phyloP scores from a whole-genome alignment of 225 moss, liverwort and hornwort species.

The Physcomitrium patens region DNA sequence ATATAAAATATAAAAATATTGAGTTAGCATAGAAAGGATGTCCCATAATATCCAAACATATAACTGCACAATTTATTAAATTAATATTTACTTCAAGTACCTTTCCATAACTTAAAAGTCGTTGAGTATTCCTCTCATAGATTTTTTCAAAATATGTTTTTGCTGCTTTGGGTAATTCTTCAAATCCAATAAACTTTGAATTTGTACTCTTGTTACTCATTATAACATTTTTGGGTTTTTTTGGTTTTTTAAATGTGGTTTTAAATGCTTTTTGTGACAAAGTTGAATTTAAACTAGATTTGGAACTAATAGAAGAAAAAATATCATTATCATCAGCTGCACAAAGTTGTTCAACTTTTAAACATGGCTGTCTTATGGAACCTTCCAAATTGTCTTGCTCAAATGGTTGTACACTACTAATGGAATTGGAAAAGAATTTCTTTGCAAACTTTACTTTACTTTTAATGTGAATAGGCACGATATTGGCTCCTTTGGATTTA shows the following conservation, averaged over 20 bases:
- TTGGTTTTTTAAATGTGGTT: background rate
- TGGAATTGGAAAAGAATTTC: background rate
- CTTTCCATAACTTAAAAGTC: conserved; percentile 22
- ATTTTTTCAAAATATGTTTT: conserved; percentile 33
- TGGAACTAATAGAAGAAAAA: background rate
- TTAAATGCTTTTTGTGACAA: no score
- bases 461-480: background rate
- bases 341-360: conserved; percentile 27
- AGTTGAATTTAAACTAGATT: background rate
- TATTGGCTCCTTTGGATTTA: background rate
- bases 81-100: background rate
- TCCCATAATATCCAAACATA: no score
- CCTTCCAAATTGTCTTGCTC: conserved; percentile 29
- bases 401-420: conserved; percentile 32
- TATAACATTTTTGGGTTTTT: conserved; percentile 15
- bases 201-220: background rate
- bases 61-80: no score
- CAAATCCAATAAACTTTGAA: background rate
- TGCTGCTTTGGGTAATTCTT: conserved; percentile 4
- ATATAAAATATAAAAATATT: no score
- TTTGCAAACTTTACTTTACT: conserved; percentile 15
- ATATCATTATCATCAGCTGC: conserved; percentile 5
- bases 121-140: background rate
- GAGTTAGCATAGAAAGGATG: no score
- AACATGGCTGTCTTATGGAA: background rate